Conservation (phyloP, 163 green algal species). For the Scenedesmus sp. region DNA sequence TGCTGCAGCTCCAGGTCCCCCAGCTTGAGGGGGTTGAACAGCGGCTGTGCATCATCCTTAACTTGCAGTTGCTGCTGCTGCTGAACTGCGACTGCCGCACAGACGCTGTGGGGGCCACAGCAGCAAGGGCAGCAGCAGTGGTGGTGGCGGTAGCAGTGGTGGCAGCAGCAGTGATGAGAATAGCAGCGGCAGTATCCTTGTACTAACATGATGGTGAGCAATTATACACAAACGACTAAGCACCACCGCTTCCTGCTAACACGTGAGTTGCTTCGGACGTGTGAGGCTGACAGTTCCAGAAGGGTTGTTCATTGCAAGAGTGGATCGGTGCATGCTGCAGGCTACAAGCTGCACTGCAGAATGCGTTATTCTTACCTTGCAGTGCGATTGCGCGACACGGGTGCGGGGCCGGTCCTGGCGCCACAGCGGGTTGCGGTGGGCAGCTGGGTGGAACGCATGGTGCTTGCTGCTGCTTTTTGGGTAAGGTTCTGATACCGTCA, state of each 20-base stretch:
- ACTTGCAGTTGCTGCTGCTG: not conserved
- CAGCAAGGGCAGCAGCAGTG: not conserved
- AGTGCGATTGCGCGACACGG: not conserved
- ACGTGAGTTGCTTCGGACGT: not conserved
- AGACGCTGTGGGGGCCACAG: not conserved
- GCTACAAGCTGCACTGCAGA: not conserved
- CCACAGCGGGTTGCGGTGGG: not conserved
- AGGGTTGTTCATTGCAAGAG: not conserved
- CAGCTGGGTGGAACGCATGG: conserved; percentile 10
- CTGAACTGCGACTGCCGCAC: not conserved
- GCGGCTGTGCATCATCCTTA: conserved; percentile 14
- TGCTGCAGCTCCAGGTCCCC: conserved; percentile 66
- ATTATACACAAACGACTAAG: too few relatives aligned
- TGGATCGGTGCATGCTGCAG: not conserved
- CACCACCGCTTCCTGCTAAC: too few relatives aligned
- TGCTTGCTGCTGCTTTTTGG: not conserved
- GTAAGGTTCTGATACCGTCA: not conserved
- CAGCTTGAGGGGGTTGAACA: conserved; percentile 50
- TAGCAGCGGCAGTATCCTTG: not conserved
- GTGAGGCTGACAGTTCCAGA: not conserved
- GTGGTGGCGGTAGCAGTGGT: not conserved
- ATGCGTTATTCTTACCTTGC: not conserved
- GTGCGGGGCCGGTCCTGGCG: not conserved
- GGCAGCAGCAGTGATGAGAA: not conserved
- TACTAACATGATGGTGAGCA: not conserved